A percentile compares a stretch with the other conserved stretches of the same genome.
Evolutionary conservation across 2,329 filamentous ascomycete genomes (phyloP).

Genomic region (Colletotrichum sp.): DNA sequence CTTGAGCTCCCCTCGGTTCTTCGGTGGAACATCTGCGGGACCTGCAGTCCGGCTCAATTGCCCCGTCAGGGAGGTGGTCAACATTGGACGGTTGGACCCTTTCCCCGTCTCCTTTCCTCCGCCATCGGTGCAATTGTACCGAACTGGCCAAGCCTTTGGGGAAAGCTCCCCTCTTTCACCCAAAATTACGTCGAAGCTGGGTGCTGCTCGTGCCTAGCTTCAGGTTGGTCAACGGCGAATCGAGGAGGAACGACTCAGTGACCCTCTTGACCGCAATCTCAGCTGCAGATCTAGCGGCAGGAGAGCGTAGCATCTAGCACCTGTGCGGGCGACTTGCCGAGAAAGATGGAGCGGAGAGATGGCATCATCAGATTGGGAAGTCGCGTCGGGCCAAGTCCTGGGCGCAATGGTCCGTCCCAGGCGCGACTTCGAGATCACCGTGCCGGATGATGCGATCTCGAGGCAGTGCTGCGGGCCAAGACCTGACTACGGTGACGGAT

Average conservation of each 20-base stretch:
- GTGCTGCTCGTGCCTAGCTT: not conserved
- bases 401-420: not conserved
- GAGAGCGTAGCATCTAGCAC: not conserved
- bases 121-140: conserved; percentile 12
- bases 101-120: not conserved
- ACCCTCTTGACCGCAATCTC: conserved; percentile 4
- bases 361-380: not conserved
- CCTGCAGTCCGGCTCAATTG: conserved; percentile 15
- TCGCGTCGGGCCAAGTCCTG: not conserved
- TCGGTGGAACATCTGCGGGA: conserved; percentile 14
- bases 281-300: conserved; percentile 8
- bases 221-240: not conserved
- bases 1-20: not conserved
- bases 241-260: not conserved
- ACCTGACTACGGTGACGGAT: not conserved
- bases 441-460: conserved; percentile 5
- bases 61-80: conserved; percentile 9
- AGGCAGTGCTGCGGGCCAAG: not conserved
- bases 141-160: not conserved
- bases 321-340: not conserved
- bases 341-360: conserved; percentile 3
- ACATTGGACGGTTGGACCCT: not conserved
- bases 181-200: not conserved
- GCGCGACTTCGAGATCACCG: not conserved
- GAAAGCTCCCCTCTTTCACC: not conserved